Evolutionary conservation across 441 rosid genomes (phyloP), one percentile per base, ranked within the genome.

Genomic region (Arabidopsis hybrid): DNA sequence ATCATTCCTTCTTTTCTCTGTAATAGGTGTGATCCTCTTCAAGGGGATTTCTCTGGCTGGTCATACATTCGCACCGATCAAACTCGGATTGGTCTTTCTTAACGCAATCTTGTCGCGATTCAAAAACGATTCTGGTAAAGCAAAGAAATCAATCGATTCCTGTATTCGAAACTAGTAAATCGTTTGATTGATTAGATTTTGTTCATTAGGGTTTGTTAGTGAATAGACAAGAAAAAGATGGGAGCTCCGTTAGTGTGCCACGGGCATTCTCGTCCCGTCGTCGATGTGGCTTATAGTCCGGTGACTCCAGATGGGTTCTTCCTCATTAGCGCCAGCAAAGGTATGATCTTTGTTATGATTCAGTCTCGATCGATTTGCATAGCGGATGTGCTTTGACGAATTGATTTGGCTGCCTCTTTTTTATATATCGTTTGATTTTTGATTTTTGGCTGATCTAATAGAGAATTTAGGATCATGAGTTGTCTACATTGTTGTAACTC

Each of bases 231-330:
- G 86, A 79, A 83, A 81, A 84, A 80, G 77, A 83, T 85, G 78
- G 88, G 86, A 7, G 92, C 84, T 72, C 97, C 99, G 18, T 82
- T 94, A 76, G 96, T 94, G 5, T 94, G 97, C 85, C 99, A 94
- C 49, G 99, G 97, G 18, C 99, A 94, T 84, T 94, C 99, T 13
- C 88, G 97, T 66, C 99, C 99, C 5, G 97, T 94, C 13, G 97
- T 94, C 67, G 97, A 90, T 85, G 84, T 94, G 46, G 86, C 83
- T 72, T 94, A 94, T 82, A 94, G 97, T 70, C 99, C 97, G 57
- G 76, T 86, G 63, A 92, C 99, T 65, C 97, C 96, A 3, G 99
- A 94, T 86, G 99, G 99, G 5, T 94, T 87, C 84, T 94, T 94
- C 59, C 91, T 92, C 79, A 89, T 94, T 59, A 92, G 97, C 82